Conservation (phyloP, 305 asterid genomes). For the Fraxinus paxiana region DNA sequence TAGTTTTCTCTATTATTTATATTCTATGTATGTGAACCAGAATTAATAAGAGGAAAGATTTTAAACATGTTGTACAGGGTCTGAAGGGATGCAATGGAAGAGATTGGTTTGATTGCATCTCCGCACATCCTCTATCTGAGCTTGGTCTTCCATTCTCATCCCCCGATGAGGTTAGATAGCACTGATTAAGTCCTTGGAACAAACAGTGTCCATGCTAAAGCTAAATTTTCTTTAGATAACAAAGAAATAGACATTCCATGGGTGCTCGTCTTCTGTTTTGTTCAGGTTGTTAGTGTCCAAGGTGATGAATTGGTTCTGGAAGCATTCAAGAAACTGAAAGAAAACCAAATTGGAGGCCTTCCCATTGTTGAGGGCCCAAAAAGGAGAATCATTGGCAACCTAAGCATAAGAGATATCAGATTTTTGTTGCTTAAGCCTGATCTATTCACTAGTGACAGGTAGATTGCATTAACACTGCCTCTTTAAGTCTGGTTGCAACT, state of each 20-base stretch:
- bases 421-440: constrained; percentile 75
- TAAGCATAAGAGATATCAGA: constrained; percentile 81
- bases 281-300: constrained; percentile 52
- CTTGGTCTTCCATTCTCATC: constrained; percentile 84
- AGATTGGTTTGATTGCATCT: constrained; percentile 84
- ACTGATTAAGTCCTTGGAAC: neutral
- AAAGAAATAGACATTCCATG: neutral
- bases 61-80: too few species aligned
- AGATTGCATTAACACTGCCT: neutral
- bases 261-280: neutral
- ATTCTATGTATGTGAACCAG: too few species aligned
- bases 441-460: constrained; percentile 70
- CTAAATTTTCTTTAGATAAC: neutral
- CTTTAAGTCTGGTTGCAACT: too few species aligned
- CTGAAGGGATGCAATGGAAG: constrained; percentile 54
- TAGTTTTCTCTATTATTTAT: too few species aligned
- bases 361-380: constrained; percentile 59
- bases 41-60: too few species aligned
- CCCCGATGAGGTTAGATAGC: constrained; percentile 32
- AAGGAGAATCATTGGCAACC: constrained; percentile 54
- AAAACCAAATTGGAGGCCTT: constrained; percentile 71
- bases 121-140: constrained; percentile 19
- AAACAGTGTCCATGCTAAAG: neutral
- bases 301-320: constrained; percentile 59
- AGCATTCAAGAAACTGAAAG: constrained; percentile 86